Conservation (phyloP, 768 basidiomycete genomes). For the Pluteus cervinus region DNA sequence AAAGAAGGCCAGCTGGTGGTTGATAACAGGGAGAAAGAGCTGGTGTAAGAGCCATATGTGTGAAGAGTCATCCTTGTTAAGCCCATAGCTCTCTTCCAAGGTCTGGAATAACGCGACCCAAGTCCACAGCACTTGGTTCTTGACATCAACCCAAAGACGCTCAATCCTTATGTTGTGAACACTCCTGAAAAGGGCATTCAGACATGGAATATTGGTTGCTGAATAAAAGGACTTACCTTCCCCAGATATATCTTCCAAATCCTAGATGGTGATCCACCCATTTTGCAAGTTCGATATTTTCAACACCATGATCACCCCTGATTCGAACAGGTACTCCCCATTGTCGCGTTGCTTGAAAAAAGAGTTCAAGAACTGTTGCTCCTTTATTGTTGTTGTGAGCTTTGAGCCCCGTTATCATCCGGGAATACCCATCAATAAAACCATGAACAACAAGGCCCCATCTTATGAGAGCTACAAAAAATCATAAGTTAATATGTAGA, state of each 20-base stretch:
- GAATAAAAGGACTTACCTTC: conserved; percentile 10
- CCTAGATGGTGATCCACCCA: conserved; percentile 20
- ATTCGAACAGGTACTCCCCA: conserved; percentile 25
- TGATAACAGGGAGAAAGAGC: conserved; percentile 23
- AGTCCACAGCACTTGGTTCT: conserved; percentile 18
- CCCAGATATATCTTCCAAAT: conserved; percentile 23
- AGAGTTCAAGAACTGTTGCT: conserved; percentile 27
- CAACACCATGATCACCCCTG: conserved; percentile 32
- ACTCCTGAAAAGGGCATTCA: neutral
- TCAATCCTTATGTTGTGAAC: conserved; percentile 24
- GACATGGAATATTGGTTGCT: neutral
- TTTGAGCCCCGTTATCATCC: conserved; percentile 22
- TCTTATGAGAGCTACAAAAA: conserved; percentile 23
- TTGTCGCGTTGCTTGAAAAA: conserved; percentile 13
- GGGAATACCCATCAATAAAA: conserved; percentile 27
- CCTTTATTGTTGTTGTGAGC: conserved; percentile 33
- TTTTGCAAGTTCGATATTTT: conserved; percentile 28
- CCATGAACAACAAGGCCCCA: conserved; percentile 28
- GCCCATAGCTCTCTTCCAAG: conserved; percentile 20
- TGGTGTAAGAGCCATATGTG: conserved; percentile 31
- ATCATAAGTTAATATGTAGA: neutral
- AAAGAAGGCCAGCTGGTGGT: conserved; percentile 19
- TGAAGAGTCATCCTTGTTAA: conserved; percentile 13
- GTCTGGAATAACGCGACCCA: conserved; percentile 26
- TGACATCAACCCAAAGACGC: conserved; percentile 31